Evolutionary conservation across 2,329 filamentous ascomycete species (phyloP).

Genomic region (Neofusicoccum umdonicola): DNA sequence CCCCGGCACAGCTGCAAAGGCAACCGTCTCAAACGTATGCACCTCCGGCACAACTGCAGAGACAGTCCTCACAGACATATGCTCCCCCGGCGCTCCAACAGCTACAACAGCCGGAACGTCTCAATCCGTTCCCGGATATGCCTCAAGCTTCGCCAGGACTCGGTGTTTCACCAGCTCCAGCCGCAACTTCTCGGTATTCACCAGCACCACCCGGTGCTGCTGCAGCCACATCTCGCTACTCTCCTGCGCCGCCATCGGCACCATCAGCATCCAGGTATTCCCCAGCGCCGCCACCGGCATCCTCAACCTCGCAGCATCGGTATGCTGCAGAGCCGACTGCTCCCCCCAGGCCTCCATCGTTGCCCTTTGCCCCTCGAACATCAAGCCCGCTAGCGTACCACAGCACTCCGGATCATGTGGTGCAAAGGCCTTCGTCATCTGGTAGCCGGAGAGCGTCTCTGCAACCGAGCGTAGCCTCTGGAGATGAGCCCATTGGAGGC

Average conservation of each 20-base stretch:
- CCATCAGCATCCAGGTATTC: conserved; percentile 57
- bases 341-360: conserved; percentile 37
- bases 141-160: conserved; percentile 33
- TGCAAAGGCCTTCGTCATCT: conserved; percentile 17
- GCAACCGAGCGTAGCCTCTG: conserved; percentile 4
- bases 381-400: conserved; percentile 63
- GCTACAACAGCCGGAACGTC: conserved; percentile 42
- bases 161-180: conserved; percentile 6
- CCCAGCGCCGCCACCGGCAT: conserved; percentile 46
- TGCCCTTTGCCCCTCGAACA: conserved; percentile 61
- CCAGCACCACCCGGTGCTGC: conserved; percentile 34
- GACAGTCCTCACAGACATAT: conserved; percentile 5
- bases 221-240: conserved; percentile 39
- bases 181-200: conserved; percentile 43
- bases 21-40: conserved; percentile 3
- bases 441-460: conserved; percentile 9
- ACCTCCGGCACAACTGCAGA: conserved; percentile 18
- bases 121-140: conserved; percentile 38
- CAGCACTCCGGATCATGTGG: conserved; percentile 31
- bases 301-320: conserved; percentile 35
- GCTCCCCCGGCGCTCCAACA: conserved; percentile 24
- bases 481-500: neutral
- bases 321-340: conserved; percentile 38
- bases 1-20: conserved; percentile 18
- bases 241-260: conserved; percentile 30